phyloP scores from a whole-genome alignment of 257 asterid genomes.

The Voacanga thouarsii region DNA sequence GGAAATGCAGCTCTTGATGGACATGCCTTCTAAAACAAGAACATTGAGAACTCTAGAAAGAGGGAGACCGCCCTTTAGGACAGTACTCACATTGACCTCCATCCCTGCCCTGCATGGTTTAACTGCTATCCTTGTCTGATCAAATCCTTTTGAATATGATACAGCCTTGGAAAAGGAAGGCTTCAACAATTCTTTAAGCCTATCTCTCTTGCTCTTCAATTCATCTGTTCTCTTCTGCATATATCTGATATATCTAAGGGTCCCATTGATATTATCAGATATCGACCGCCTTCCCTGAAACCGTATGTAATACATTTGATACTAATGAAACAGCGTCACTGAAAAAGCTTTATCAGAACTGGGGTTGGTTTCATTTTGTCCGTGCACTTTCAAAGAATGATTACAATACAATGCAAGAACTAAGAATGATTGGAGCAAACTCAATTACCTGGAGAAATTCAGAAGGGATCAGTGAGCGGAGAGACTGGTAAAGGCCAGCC shows the following conservation, averaged over 20 bases:
- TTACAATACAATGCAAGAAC: too few relatives aligned
- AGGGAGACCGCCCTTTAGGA: slow-evolving; percentile 10
- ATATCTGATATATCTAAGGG: slow-evolving; percentile 40
- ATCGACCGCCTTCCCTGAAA: slow-evolving; percentile 51
- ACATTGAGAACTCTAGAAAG: slow-evolving; percentile 39
- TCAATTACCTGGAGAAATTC: slow-evolving; percentile 43
- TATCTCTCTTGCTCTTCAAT: slow-evolving; percentile 28
- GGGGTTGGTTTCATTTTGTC: too few relatives aligned
- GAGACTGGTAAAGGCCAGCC: slow-evolving; percentile 24
- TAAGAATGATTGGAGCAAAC: background rate
- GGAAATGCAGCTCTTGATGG: slow-evolving; percentile 36
- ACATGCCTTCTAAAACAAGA: slow-evolving; percentile 31
- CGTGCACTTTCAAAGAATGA: too few relatives aligned
- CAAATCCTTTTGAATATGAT: background rate
- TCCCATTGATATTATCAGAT: slow-evolving; percentile 41
- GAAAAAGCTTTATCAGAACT: too few relatives aligned
- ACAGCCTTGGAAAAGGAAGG: background rate
- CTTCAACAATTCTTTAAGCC: slow-evolving; percentile 13
- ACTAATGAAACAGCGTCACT: too few relatives aligned
- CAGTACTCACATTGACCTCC: slow-evolving; percentile 36
- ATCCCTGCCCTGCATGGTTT: slow-evolving; percentile 33
- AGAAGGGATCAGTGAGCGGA: slow-evolving; percentile 29
- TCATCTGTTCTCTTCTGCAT: slow-evolving; percentile 35
- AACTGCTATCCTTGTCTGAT: slow-evolving; percentile 27
- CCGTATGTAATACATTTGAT: too few relatives aligned